phyloP scores from a whole-genome alignment of 495 filamentous ascomycete species.

The Copromyces sp. region DNA sequence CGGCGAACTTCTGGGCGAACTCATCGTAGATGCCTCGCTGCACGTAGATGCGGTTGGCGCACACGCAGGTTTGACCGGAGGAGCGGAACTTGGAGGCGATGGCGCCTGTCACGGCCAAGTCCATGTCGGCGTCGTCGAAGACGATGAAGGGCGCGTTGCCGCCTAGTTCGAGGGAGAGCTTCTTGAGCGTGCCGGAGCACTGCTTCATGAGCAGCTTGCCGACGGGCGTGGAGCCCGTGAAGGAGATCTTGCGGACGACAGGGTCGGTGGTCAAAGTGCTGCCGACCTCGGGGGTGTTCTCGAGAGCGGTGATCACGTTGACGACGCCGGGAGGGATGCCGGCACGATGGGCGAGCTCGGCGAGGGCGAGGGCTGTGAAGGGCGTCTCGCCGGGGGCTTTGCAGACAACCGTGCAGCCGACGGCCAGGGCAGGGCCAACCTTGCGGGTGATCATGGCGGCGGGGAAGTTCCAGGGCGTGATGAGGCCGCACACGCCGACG shows the following conservation, averaged over 20 bases:
- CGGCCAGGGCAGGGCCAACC: slow-evolving; percentile 69
- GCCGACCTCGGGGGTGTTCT: slow-evolving; percentile 67
- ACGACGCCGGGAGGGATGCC: slow-evolving; percentile 79
- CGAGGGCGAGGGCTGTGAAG: slow-evolving; percentile 70
- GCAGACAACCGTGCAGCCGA: slow-evolving; percentile 67
- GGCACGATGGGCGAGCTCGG: slow-evolving; percentile 71
- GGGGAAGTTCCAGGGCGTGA: slow-evolving; percentile 96
- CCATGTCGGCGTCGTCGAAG: slow-evolving; percentile 81
- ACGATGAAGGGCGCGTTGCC: slow-evolving; percentile 92
- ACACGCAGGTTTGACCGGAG: slow-evolving; percentile 85
- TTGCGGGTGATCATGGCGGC: slow-evolving; percentile 90
- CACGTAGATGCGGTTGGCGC: slow-evolving; percentile 78
- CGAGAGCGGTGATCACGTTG: slow-evolving; percentile 63
- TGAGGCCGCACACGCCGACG: slow-evolving; percentile 86
- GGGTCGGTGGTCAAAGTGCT: slow-evolving; percentile 60
- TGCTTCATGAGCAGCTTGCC: slow-evolving; percentile 84
- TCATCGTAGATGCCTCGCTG: slow-evolving; percentile 71
- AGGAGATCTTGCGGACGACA: slow-evolving; percentile 72
- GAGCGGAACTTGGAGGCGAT: slow-evolving; percentile 75
- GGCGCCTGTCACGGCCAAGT: slow-evolving; percentile 63
- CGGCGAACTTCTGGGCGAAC: slow-evolving; percentile 59
- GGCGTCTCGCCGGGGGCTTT: slow-evolving; percentile 85
- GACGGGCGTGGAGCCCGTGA: slow-evolving; percentile 81
- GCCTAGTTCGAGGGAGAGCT: slow-evolving; percentile 77
- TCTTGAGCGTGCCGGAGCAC: slow-evolving; percentile 70